Evolutionary conservation across 2,329 filamentous ascomycete genomes (phyloP).

Genomic region (Verticillium alfalfae): DNA sequence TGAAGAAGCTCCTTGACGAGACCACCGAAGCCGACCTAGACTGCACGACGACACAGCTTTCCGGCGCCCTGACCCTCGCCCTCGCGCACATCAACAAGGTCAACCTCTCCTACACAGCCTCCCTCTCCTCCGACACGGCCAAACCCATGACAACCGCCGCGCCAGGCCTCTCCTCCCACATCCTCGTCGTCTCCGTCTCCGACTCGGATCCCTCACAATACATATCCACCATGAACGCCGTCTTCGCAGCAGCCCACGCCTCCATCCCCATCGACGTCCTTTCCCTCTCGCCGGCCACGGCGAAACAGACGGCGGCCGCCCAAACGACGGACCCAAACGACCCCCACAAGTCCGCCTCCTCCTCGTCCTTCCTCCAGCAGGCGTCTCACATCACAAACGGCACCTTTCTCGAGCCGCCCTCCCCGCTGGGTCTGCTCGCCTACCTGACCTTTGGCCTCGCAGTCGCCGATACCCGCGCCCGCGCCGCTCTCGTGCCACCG

Average conservation of each 20-base stretch:
- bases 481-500: conserved; percentile 65
- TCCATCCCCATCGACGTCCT: conserved; percentile 89
- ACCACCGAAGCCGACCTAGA: conserved; percentile 62
- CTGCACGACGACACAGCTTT: conserved; percentile 80
- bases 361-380: conserved; percentile 91
- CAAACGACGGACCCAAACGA: neutral
- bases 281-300: conserved; percentile 52
- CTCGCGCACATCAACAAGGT: conserved; percentile 87
- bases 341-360: conserved; percentile 36
- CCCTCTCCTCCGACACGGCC: conserved; percentile 28
- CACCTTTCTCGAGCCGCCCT: conserved; percentile 45
- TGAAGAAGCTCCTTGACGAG: conserved; percentile 64
- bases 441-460: conserved; percentile 93
- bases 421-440: conserved; percentile 71
- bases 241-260: conserved; percentile 88
- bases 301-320: neutral
- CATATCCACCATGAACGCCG: conserved; percentile 97
- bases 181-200: conserved; percentile 85
- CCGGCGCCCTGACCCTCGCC: conserved; percentile 84
- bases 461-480: conserved; percentile 57
- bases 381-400: conserved; percentile 62
- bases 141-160: conserved; percentile 25
- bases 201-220: conserved; percentile 84
- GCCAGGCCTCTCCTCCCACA: conserved; percentile 65
- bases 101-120: conserved; percentile 56